These are phyloP conservation scores for Protomyces arabidopsidicola DNA, from an alignment of 1,139 yeast species.

Conservation along the genomic window DNA sequence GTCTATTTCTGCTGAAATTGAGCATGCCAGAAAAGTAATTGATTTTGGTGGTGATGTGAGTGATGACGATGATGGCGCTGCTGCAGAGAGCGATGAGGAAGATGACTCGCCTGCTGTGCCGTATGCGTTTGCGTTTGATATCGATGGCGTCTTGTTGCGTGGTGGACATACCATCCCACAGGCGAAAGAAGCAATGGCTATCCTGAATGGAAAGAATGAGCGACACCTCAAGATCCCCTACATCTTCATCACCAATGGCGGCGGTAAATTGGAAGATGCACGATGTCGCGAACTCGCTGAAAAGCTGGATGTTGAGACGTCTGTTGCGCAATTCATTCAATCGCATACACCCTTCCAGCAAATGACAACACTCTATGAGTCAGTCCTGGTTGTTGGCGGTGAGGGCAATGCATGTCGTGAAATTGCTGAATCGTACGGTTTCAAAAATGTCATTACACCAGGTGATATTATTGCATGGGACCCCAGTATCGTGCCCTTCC, in stretches of 20 bases:
- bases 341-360: conserved; percentile 71
- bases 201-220: conserved; percentile 70
- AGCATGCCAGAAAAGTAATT: conserved; percentile 16
- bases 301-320: conserved; percentile 54
- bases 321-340: conserved; percentile 75
- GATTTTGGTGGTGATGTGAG: conserved; percentile 21
- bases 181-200: conserved; percentile 62
- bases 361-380: conserved; percentile 59
- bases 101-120: conserved; percentile 22
- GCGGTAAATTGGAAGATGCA: conserved; percentile 72
- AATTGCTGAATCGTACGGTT: conserved; percentile 48
- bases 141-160: conserved; percentile 74
- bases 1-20: conserved; percentile 20
- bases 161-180: conserved; percentile 78
- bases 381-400: conserved; percentile 81
- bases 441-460: conserved; percentile 69
- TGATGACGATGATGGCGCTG: conserved; percentile 13
- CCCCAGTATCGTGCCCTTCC: conserved; percentile 71
- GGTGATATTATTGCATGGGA: conserved; percentile 60
- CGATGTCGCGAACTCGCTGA: conserved; percentile 65
- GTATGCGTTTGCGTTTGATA: conserved; percentile 74
- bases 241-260: conserved; percentile 83
- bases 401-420: conserved; percentile 43
- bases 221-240: conserved; percentile 80
- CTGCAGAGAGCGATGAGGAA: conserved; percentile 1